A percentile compares a stretch with the other conserved stretches of the same genome.
These are phyloP conservation scores for Wickerhamomyces rabaulensis DNA, from an alignment of 805 yeast genomes.

Conservation along the genomic window DNA sequence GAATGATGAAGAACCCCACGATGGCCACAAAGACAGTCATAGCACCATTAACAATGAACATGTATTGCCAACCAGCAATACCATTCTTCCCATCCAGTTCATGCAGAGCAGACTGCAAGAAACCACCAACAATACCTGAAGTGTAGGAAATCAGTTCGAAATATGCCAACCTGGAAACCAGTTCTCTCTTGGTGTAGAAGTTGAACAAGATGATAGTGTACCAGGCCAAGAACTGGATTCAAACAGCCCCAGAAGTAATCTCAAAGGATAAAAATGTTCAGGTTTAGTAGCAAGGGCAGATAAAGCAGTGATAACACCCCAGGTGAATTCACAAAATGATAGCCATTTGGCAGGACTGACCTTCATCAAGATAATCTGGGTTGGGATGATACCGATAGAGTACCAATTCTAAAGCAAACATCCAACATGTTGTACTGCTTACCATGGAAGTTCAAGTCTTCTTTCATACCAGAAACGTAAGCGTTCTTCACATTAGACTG, in stretches of 20 bases:
- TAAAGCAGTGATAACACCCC: slow-evolving; percentile 70
- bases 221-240: slow-evolving; percentile 59
- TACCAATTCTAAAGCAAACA: slow-evolving; percentile 58
- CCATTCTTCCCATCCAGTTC: too few species aligned
- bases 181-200: too few species aligned
- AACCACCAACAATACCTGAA: too few species aligned
- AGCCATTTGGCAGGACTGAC: slow-evolving; percentile 43
- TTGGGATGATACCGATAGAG: slow-evolving; percentile 60
- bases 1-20: slow-evolving; percentile 30
- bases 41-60: slow-evolving; percentile 14
- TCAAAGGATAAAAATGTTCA: slow-evolving; percentile 42
- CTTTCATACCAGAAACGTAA: slow-evolving; percentile 59
- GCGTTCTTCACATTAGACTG: slow-evolving; percentile 58
- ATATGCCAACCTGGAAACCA: too few species aligned
- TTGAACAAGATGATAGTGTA: too few species aligned
- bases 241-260: slow-evolving; percentile 65
- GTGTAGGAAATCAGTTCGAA: too few species aligned
- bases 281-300: slow-evolving; percentile 36
- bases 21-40: slow-evolving; percentile 25
- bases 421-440: slow-evolving; percentile 48
- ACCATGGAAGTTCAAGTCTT: slow-evolving; percentile 52
- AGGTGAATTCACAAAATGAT: slow-evolving; percentile 54
- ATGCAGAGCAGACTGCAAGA: too few species aligned
- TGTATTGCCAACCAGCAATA: slow-evolving; percentile 11
- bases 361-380: slow-evolving; percentile 53